These are phyloP conservation scores for Xanthoceras sorbifolium DNA, from an alignment of 345 rosid species.

Conservation along the genomic window DNA sequence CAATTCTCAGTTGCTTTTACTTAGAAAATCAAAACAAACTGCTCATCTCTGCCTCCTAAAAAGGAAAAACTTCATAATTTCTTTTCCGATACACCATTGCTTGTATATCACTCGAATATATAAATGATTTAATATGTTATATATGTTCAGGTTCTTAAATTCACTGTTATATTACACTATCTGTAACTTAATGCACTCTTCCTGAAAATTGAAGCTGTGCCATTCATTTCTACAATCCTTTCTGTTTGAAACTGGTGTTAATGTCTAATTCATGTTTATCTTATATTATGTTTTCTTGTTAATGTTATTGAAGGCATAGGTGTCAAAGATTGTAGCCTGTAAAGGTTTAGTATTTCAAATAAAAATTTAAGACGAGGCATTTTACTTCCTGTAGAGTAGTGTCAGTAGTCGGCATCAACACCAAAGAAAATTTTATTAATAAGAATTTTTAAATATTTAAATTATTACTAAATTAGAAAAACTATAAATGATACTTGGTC, in stretches of 20 bases:
- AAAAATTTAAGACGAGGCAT: neutral
- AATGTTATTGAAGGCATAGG: neutral
- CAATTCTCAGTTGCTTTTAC: slow-evolving; percentile 5
- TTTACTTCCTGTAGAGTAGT: neutral
- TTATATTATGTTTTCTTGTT: neutral
- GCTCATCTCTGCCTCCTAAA: neutral
- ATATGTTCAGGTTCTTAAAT: neutral
- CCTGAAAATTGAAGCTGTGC: neutral
- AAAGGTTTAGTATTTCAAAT: neutral
- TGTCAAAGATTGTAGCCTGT: neutral
- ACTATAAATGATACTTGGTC: neutral
- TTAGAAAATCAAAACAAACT: neutral
- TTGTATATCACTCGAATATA: neutral
- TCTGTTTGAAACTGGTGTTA: neutral
- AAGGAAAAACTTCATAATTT: neutral
- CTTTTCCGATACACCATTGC: neutral
- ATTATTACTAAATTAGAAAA: neutral
- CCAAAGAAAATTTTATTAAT: neutral
- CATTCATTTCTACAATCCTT: neutral
- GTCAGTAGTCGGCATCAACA: neutral
- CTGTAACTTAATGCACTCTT: neutral
- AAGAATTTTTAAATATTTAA: neutral
- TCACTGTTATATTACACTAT: neutral
- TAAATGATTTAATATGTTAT: neutral
- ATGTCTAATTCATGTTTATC: neutral